Evolutionary conservation across 2,329 filamentous ascomycete genomes (phyloP).

Genomic region (Paramyrothecium sp.): DNA sequence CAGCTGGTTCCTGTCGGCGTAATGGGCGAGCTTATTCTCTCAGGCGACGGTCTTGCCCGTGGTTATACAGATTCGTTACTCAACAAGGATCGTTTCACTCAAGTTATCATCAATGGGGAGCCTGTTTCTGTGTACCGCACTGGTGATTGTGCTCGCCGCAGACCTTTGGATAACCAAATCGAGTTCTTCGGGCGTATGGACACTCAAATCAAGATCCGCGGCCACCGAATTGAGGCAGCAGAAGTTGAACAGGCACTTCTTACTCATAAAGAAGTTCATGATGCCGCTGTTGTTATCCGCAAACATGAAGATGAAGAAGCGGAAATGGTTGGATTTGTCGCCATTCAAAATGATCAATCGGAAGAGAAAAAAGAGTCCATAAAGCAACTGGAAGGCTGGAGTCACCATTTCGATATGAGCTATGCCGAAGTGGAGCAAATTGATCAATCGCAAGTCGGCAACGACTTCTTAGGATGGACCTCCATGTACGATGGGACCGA

Average conservation of each 20-base stretch:
- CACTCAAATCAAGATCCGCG: conserved; percentile 25
- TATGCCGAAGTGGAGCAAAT: conserved; percentile 1
- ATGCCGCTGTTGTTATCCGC: conserved; percentile 14
- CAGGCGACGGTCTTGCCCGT: conserved; percentile 19
- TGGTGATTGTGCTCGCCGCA: conserved; percentile 20
- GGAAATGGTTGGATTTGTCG: conserved; percentile 12
- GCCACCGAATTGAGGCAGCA: conserved; percentile 24
- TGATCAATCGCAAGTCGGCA: conserved; percentile 5
- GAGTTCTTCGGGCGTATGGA: conserved; percentile 26
- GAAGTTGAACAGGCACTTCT: conserved; percentile 23
- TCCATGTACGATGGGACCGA: conserved; percentile 14
- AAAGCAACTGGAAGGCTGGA: not conserved
- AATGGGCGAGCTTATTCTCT: conserved; percentile 23
- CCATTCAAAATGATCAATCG: not conserved
- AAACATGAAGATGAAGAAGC: conserved; percentile 3
- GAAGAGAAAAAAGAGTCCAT: not conserved
- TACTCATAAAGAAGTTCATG: conserved; percentile 8
- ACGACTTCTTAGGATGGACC: conserved; percentile 14
- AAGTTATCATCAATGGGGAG: conserved; percentile 5
- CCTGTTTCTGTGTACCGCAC: conserved; percentile 19
- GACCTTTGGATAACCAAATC: conserved; percentile 15
- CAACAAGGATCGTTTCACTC: conserved; percentile 13
- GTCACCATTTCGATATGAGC: not conserved
- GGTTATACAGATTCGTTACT: conserved; percentile 15
- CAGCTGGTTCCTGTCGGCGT: conserved; percentile 20